Conservation (phyloP, 2,329 filamentous ascomycete species). For the Cercospora beticola region DNA sequence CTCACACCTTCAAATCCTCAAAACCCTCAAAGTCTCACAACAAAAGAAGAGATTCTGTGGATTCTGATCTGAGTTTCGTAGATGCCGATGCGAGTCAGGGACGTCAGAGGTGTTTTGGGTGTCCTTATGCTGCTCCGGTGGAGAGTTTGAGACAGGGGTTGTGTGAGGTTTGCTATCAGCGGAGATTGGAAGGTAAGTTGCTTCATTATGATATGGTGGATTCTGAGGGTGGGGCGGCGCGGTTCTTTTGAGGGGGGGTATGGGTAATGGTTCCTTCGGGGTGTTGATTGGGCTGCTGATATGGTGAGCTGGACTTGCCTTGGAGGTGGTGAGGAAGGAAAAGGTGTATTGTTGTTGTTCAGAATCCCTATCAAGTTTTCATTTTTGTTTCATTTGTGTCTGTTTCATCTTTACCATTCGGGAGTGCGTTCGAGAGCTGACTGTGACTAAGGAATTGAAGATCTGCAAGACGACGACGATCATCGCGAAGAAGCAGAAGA, state of each 20-base stretch:
- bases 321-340: background rate
- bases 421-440: background rate
- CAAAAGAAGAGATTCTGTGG: background rate
- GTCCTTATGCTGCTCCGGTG: conserved; percentile 10
- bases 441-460: background rate
- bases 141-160: conserved; percentile 15
- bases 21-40: background rate
- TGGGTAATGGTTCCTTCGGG: background rate
- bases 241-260: background rate
- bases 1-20: background rate
- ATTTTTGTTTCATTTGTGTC: background rate
- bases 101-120: conserved; percentile 21
- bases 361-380: background rate
- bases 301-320: background rate
- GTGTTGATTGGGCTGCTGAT: background rate
- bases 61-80: conserved; percentile 25
- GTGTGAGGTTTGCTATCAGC: conserved; percentile 17
- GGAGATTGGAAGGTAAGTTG: conserved; percentile 18
- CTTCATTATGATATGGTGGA: conserved; percentile 1
- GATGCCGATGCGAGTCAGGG: conserved; percentile 20
- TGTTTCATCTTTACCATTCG: background rate
- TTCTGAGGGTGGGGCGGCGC: background rate
- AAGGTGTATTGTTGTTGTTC: background rate
- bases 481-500: background rate
- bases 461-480: background rate